A percentile compares a stretch with the other conserved stretches of the same genome.
Evolutionary conservation across 2,329 filamentous ascomycete genomes (phyloP).

Genomic region (Apiospora malaysiana): DNA sequence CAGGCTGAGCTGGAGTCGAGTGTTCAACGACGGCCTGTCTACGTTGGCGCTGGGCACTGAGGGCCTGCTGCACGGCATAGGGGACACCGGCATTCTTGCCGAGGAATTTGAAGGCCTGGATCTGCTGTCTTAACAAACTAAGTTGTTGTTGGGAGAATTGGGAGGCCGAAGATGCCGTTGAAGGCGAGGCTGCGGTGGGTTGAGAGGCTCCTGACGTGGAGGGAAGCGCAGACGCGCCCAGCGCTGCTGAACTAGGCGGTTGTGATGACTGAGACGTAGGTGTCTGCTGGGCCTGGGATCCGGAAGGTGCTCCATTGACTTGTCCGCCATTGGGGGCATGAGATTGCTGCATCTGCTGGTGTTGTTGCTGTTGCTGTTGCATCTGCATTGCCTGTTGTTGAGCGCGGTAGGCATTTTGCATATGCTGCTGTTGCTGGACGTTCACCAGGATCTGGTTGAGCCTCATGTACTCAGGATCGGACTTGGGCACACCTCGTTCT

Average conservation of each 20-base stretch:
- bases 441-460: constrained; percentile 75
- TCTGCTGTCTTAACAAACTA: constrained; percentile 80
- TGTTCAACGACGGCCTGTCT: constrained; percentile 62
- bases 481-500: constrained; percentile 77
- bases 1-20: constrained; percentile 46
- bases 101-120: constrained; percentile 87
- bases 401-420: constrained; percentile 62
- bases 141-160: constrained; percentile 83
- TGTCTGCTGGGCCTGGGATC: constrained; percentile 39
- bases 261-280: constrained; percentile 41
- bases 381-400: constrained; percentile 62
- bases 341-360: constrained; percentile 61
- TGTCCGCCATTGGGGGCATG: constrained; percentile 53
- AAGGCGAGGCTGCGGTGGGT: constrained; percentile 41
- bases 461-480: constrained; percentile 88
- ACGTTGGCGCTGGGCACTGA: constrained; percentile 77
- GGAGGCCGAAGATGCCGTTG: constrained; percentile 38
- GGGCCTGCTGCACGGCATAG: constrained; percentile 76
- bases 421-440: constrained; percentile 70
- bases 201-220: constrained; percentile 41
- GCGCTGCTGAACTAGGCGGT: constrained; percentile 42
- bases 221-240: constrained; percentile 47
- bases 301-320: constrained; percentile 55
- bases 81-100: constrained; percentile 88
- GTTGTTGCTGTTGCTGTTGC: constrained; percentile 63